phyloP scores from a whole-genome alignment of 1,284 basidiomycete species.

The Leccinum griseonigrum region DNA sequence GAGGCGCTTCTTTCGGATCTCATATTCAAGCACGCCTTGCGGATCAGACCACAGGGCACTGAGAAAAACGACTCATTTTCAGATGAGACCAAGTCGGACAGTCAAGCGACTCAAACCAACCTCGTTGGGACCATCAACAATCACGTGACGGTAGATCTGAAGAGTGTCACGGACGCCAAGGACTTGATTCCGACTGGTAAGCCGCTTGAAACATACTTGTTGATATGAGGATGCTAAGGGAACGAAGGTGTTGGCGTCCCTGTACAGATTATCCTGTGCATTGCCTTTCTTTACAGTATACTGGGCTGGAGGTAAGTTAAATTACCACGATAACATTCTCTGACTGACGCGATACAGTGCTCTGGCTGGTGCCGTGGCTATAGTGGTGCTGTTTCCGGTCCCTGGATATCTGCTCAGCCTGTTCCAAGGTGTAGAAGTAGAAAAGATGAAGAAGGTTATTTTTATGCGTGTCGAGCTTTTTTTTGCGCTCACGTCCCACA shows the following conservation, averaged over 20 bases:
- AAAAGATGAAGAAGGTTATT: conserved; percentile 18
- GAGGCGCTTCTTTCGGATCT: conserved; percentile 57
- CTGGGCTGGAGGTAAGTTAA: conserved; percentile 38
- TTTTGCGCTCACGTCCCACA: conserved; percentile 1
- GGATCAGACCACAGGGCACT: conserved; percentile 46
- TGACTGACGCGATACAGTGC: conserved; percentile 9
- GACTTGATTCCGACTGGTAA: conserved; percentile 40
- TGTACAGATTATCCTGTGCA: conserved; percentile 43
- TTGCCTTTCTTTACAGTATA: conserved; percentile 46
- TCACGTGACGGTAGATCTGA: conserved; percentile 47
- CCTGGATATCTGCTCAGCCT: conserved; percentile 14
- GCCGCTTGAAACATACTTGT: not conserved
- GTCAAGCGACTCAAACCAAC: conserved; percentile 1
- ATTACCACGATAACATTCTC: not conserved
- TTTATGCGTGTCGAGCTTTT: not conserved
- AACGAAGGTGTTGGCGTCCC: conserved; percentile 39
- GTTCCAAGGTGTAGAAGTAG: conserved; percentile 15
- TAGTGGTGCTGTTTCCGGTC: conserved; percentile 13
- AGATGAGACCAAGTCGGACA: not conserved
- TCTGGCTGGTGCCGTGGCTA: conserved; percentile 13
- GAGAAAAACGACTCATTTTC: conserved; percentile 11
- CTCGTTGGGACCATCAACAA: conserved; percentile 58
- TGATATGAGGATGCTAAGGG: not conserved
- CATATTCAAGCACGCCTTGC: conserved; percentile 55
- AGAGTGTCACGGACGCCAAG: conserved; percentile 43